Percentiles rank a stretch among this genome's conserved stretches.
These are phyloP conservation scores for Sclerotinia spermophila DNA, from an alignment of 2,329 filamentous ascomycete species.

Conservation along the genomic window DNA sequence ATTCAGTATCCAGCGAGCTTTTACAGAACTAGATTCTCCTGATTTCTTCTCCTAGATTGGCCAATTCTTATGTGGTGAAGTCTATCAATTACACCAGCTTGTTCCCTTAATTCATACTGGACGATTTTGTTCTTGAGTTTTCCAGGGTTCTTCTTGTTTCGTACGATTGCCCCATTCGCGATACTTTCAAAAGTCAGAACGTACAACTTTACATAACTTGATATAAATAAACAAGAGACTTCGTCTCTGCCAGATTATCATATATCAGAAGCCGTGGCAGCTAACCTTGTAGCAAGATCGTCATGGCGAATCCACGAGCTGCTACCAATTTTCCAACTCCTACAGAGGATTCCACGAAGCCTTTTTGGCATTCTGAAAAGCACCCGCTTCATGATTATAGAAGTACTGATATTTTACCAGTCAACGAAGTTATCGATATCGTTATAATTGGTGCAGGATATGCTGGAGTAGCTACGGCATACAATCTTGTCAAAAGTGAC, in stretches of 20 bases:
- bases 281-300: too few species aligned
- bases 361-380: conserved; percentile 22
- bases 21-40: not conserved
- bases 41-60: too few species aligned
- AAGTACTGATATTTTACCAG: conserved; percentile 22
- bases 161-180: too few species aligned
- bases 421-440: conserved; percentile 20
- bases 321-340: not conserved
- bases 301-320: not conserved
- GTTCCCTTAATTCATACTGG: too few species aligned
- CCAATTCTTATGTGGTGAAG: too few species aligned
- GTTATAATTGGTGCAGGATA: conserved; percentile 27
- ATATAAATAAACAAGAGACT: not conserved
- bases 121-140: not conserved
- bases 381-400: conserved; percentile 22
- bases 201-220: not conserved
- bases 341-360: not conserved
- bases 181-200: not conserved
- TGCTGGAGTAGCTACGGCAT: conserved; percentile 25
- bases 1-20: not conserved
- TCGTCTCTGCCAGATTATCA: not conserved
- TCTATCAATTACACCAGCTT: not conserved
- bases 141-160: not conserved
- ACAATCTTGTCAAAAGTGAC: conserved; percentile 39
- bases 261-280: not conserved